Evolutionary conservation across 805 yeast genomes (phyloP), one percentile per base, ranked within the genome.

Genomic region (Kodamaea kaohsiungensis): DNA sequence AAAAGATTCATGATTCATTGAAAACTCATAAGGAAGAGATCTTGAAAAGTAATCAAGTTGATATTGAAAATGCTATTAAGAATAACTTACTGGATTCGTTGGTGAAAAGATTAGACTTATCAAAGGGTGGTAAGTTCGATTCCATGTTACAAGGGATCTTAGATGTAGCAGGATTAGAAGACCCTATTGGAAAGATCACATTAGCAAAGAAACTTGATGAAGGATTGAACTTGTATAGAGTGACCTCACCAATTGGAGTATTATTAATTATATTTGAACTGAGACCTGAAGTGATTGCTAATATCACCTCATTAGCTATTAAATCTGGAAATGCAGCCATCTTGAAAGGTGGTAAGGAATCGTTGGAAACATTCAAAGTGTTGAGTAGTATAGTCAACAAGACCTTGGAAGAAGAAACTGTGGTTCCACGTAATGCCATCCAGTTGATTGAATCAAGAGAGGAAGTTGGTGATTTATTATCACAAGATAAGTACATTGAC

Each of bases 221-320:
- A 52, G 96, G 90, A n/a, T 81, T 95, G 59, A 87, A 85, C 49
- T 75, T 95, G 56, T 88, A 85, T 70, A 78, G 97, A 65, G 80
- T 93, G 10, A 87, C 97, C 4, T 89, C 97, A 25, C 99, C 99
- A 12, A 91, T 95, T 4, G 99, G 99, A 16, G 98, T 91, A 0
- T 71, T 95, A 46, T 77, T 95, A 57, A 91, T 95, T 46, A 96
- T 95, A 53, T 95, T 95, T 69, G 99, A 95, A 72, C 85, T 96
- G 30, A 83, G 99, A 65, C 99, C 99, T 39, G 99, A 95, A 69
- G 99, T 95, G 9, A 95, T 95, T 75, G 99, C 99, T 52, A 96
- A 95, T 68, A 95, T 95, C 65, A 88, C 97, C 12, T 95, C 99
- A 0, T 78, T 95, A 63, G 97, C 98, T 16, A 86, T 95, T 67